A percentile compares a stretch with the other conserved stretches of the same genome.
Conservation (phyloP, 2,329 filamentous ascomycete species). For the Triangularia verruculosa region DNA sequence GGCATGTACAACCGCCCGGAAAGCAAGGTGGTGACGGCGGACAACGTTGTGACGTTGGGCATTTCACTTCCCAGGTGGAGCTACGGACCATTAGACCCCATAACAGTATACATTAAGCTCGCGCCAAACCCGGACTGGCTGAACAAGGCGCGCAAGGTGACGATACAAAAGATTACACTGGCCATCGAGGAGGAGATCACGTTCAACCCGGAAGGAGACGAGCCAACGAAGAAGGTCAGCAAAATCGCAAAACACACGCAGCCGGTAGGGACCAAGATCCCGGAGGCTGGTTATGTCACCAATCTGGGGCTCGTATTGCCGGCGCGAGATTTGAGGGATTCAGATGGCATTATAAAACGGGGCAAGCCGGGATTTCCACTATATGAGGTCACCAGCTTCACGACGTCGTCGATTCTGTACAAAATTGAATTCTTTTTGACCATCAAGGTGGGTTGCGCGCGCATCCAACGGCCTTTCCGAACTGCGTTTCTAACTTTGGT, state of each 20-base stretch:
- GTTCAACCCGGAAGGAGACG: constrained; percentile 97
- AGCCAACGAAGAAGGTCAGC: constrained; percentile 86
- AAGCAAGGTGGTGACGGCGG: constrained; percentile 77
- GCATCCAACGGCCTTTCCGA: neutral
- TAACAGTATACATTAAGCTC: constrained; percentile 93
- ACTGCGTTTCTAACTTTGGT: neutral
- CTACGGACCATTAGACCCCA: constrained; percentile 91
- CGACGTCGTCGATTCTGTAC: constrained; percentile 89
- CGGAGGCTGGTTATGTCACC: constrained; percentile 88
- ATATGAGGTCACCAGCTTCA: constrained; percentile 87
- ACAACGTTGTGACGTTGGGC: constrained; percentile 86
- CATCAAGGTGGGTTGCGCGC: constrained; percentile 68
- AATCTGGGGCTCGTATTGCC: constrained; percentile 91
- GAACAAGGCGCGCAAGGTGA: constrained; percentile 84
- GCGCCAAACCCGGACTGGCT: constrained; percentile 91
- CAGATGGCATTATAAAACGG: constrained; percentile 81
- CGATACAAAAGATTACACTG: constrained; percentile 90
- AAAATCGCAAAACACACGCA: constrained; percentile 82
- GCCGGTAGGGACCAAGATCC: constrained; percentile 75
- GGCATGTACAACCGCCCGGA: constrained; percentile 99
- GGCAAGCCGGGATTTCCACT: constrained; percentile 84
- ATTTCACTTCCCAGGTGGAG: constrained; percentile 95
- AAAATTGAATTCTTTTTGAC: constrained; percentile 97
- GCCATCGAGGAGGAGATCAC: constrained; percentile 96
- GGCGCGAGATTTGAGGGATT: constrained; percentile 80